Evolutionary conservation across 345 rosid genomes (phyloP).

Genomic region (Passiflora organensis): DNA sequence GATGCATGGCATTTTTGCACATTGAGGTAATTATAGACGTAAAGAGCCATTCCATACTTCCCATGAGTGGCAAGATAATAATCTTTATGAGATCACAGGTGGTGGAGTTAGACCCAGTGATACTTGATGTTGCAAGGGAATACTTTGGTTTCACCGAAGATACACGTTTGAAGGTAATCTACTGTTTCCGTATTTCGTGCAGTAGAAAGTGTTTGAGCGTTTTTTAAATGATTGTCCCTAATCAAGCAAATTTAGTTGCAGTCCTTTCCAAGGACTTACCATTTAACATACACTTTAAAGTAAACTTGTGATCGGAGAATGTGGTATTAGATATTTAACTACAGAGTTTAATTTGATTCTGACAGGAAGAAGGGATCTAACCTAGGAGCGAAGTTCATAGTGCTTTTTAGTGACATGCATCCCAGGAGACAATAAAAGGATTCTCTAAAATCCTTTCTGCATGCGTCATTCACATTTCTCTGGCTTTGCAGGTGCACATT

Average conservation of each 20-base stretch:
- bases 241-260: no score
- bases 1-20: constrained; percentile 50
- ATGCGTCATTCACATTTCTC: neutral
- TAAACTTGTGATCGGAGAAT: no score
- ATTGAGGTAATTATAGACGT: constrained; percentile 50
- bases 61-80: constrained; percentile 3
- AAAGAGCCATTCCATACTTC: neutral
- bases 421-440: neutral
- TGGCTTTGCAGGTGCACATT: constrained; percentile 56
- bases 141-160: constrained; percentile 64
- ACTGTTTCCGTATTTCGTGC: neutral
- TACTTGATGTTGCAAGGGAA: constrained; percentile 56
- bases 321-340: no score
- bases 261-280: no score
- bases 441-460: neutral
- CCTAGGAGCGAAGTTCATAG: no score
- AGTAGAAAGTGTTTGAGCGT: no score
- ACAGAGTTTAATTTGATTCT: neutral
- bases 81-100: constrained; percentile 37
- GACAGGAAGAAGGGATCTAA: no score
- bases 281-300: neutral
- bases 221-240: neutral
- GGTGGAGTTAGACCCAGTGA: constrained; percentile 76
- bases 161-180: constrained; percentile 56
- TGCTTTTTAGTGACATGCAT: no score